These are phyloP conservation scores for Vigna angularis DNA, from an alignment of 306 rosid genomes.

Conservation along the genomic window DNA sequence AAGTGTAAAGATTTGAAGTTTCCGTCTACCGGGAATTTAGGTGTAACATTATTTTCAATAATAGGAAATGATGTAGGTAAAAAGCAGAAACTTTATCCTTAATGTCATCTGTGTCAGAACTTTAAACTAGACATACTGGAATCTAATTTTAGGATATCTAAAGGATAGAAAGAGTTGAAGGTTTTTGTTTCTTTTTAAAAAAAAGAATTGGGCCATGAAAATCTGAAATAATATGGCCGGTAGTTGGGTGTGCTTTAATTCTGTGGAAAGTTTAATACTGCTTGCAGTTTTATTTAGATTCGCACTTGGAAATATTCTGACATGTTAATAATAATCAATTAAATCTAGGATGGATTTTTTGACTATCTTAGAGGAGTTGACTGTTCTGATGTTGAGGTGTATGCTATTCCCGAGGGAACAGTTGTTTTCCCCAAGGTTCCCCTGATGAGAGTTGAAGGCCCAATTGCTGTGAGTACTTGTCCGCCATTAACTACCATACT, in stretches of 20 bases:
- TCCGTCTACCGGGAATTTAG: conserved; percentile 19
- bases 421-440: conserved; percentile 98
- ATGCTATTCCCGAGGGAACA: conserved; percentile 84
- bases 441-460: conserved; percentile 91
- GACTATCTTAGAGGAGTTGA: conserved; percentile 88
- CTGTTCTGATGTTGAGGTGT: conserved; percentile 93
- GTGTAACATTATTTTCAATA: conserved; percentile 1
- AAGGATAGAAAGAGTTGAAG: conserved; percentile 14
- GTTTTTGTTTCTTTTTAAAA: conserved; percentile 10
- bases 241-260: conserved; percentile 38
- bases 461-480: conserved; percentile 84
- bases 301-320: conserved; percentile 30
- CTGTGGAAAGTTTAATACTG: conserved; percentile 32
- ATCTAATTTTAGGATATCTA: conserved; percentile 21
- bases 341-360: conserved; percentile 81
- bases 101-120: neutral
- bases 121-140: neutral
- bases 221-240: conserved; percentile 31
- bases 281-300: conserved; percentile 24
- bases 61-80: conserved; percentile 13
- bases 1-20: conserved; percentile 13
- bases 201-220: conserved; percentile 16
- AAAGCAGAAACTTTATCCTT: conserved; percentile 20
- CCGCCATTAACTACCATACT: conserved; percentile 28
- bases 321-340: conserved; percentile 33